Evolutionary conservation across 2,329 filamentous ascomycete species (phyloP), one percentile per base, ranked within the genome.

Genomic region (Cercospora zeae-maydis): DNA sequence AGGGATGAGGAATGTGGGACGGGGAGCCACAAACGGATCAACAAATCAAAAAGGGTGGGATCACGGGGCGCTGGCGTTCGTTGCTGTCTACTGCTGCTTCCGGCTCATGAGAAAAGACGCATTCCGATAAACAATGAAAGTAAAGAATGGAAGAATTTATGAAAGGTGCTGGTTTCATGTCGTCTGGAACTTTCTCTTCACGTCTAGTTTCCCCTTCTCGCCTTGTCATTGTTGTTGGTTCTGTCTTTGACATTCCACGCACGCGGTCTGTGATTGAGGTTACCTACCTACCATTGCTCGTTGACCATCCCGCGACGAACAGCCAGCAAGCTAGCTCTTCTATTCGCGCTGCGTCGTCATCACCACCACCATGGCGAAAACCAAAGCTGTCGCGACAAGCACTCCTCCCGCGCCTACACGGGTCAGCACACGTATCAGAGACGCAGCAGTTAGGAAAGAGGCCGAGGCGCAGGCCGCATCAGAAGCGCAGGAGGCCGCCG

Each of bases 1-100:
- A 60, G 61, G 57, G 60, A 60, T 63, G 61, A 57, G 60, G 52
- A 53, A 47, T 51, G 24, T n/a, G n/a, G n/a, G n/a, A n/a, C n/a
- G n/a, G n/a, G 55, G 55, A 58, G 39, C 53, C 36, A 57, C 31
- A 55, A 59, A 59, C 37, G 57, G 21, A 52, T 39, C n/a, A 27
- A 45, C 3, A 37, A n/a, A n/a, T n/a, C n/a, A n/a, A n/a, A n/a
- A n/a, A n/a, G n/a, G n/a, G n/a, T n/a, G n/a, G 24, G 24, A 27
- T 27, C 24, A 45, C 19, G 21, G 39, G 39, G 39, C 39, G 39
- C 39, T 45, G 39, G 39, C 39, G 39, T 45, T 45, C 16, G 19
- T 42, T 47, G 30, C 36, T 45, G 54, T 58, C 8, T 27, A 27
- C 24, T 6, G 39, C 39, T 45, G 39, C 21, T 45, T 45, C 16